A percentile compares a stretch with the other conserved stretches of the same genome.
Evolutionary conservation across 1,284 basidiomycete species (phyloP).

Genomic region (Naganishia sp.): DNA sequence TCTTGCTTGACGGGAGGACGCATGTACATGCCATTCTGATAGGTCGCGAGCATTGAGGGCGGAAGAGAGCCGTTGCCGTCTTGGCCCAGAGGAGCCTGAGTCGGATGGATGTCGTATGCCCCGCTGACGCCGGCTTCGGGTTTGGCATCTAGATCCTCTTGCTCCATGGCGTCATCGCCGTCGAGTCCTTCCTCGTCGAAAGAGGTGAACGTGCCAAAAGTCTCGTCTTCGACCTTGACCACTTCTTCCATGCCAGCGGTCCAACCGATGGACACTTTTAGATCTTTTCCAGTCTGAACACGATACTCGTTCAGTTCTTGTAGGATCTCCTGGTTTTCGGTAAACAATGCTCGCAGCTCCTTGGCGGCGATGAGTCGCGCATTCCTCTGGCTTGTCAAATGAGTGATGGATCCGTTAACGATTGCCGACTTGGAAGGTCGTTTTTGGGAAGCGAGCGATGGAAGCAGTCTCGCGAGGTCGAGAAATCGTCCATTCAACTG

Average conservation of each 20-base stretch:
- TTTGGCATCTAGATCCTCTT: conserved; percentile 35
- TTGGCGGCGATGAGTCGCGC: conserved; percentile 74
- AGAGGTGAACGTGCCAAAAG: conserved; percentile 50
- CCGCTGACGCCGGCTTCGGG: conserved; percentile 32
- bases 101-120: conserved; percentile 29
- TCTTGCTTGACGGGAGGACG: conserved; percentile 9
- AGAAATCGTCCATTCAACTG: conserved; percentile 87
- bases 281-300: conserved; percentile 61
- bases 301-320: conserved; percentile 86
- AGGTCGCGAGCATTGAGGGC: conserved; percentile 35
- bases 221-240: conserved; percentile 51
- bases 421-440: conserved; percentile 91
- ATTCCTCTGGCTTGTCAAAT: conserved; percentile 76
- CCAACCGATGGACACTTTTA: conserved; percentile 64
- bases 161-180: conserved; percentile 43
- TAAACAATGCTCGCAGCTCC: conserved; percentile 71
- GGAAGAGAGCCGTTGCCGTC: conserved; percentile 30
- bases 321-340: conserved; percentile 75
- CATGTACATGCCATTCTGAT: conserved; percentile 30
- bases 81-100: conserved; percentile 43
- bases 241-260: conserved; percentile 50
- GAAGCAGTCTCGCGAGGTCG: conserved; percentile 82
- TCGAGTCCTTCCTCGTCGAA: conserved; percentile 44
- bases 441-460: conserved; percentile 82
- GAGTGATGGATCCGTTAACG: conserved; percentile 85